phyloP scores from a whole-genome alignment of 2,329 filamentous ascomycete species.

The Talaromyces funiculosus region DNA sequence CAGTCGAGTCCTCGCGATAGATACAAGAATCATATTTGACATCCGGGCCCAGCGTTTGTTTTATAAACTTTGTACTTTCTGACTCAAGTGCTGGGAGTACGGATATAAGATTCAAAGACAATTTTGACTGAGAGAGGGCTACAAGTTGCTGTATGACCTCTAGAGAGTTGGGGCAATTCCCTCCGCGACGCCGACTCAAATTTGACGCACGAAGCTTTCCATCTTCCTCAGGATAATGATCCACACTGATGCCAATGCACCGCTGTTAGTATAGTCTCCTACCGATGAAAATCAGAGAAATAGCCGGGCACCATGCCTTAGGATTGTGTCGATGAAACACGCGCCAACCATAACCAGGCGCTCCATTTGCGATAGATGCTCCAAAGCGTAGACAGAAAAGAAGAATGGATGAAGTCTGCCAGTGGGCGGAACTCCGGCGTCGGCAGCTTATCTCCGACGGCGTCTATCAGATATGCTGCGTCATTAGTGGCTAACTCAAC shows the following conservation, averaged over 20 bases:
- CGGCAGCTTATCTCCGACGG: constrained; percentile 10
- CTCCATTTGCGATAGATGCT: constrained; percentile 24
- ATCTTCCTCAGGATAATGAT: constrained; percentile 64
- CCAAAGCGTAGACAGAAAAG: background rate
- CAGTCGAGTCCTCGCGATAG: constrained; percentile 49
- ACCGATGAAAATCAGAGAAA: background rate
- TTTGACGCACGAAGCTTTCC: constrained; percentile 63
- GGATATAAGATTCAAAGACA: constrained; percentile 35
- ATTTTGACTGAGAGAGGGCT: background rate
- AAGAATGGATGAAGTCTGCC: background rate
- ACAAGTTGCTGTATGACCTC: constrained; percentile 64
- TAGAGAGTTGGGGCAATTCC: constrained; percentile 67
- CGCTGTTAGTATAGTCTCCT: background rate
- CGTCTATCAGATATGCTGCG: background rate
- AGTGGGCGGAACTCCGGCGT: background rate
- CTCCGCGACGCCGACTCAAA: constrained; percentile 58
- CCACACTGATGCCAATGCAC: constrained; percentile 45
- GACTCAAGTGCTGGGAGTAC: constrained; percentile 52
- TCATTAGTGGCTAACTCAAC: background rate
- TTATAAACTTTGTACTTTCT: constrained; percentile 48
- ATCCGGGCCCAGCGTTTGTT: constrained; percentile 47
- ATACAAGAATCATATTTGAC: constrained; percentile 55
- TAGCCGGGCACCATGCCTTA: constrained; percentile 45
- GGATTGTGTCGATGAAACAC: constrained; percentile 66
- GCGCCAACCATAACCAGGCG: constrained; percentile 61